Base-by-base conservation (phyloP, 805 yeast genomes). In the Lipomyces oligophaga region DNA sequence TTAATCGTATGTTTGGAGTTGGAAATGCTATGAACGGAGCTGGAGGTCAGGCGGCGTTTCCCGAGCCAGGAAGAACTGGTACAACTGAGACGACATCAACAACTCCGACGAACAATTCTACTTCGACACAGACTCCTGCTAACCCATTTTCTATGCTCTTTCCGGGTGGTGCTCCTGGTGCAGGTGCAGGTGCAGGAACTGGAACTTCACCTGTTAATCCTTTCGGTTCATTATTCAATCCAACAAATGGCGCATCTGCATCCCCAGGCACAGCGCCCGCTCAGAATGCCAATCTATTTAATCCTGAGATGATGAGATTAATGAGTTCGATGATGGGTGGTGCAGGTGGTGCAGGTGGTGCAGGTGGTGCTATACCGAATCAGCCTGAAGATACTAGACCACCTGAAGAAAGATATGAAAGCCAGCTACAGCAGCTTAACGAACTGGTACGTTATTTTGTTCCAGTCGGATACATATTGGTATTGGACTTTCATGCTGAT, bases 351-450 rank as follows among this genome's bases (percentile, higher is more conserved):
- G 46, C 43, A 18, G 42, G 34, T 10, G 48, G 36, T 25, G 51
- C 38, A 4, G 49, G 40, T 10, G 54, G 50, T 13, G 48, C 33
- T 3, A 26, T 47, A 6, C 55, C 65, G 25, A 68, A 74, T 41
- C 64, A 63, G 49, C 75, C 80, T 16, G 71, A 63, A 10, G 89
- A 82, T 56, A 76, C 63, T 20, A 74, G 88, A 62, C 90, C 89
- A 1, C 89, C 90, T 15, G 93, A 84, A 67, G 90, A 81, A 63
- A 73, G 85, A 40, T 84, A 78, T 62, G 89, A 80, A 62, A 55
- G 73, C 2, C 93, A 82, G 63, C 67, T 82, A 54, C 77, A 85
- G 59, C 90, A 83, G 62, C 70, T 82, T 59, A 85, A 83, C 62
- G 90, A 84, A 60, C 81, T 84, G 76, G 52, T 47, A 32, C n/a